Evolutionary conservation across 83 land plant genomes (phyloP), one percentile per base, ranked within the genome.

Genomic region (Larix sibirica): DNA sequence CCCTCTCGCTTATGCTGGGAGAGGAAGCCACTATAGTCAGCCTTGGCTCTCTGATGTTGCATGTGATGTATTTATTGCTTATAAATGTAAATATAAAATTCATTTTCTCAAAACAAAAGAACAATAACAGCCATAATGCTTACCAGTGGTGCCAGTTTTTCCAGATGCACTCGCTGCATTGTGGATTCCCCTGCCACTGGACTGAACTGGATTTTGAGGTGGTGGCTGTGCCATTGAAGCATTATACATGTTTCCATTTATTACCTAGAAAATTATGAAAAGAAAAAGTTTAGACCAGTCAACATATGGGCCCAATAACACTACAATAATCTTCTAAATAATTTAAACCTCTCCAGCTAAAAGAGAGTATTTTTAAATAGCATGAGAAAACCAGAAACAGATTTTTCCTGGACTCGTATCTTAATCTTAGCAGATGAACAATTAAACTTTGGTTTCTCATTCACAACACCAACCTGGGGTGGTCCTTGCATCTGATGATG

Each of bases 211-310:
- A 42, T 73, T 73, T 38, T 73, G 77, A 73, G 77, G 56, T 42
- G 77, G 3, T 8, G 77, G 21, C 2, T 73, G 54, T 73, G 54
- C 77, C 56, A 73, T 73, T 73, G 77, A 47, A 47, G 23, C 24
- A 8, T 73, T 73, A 9, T 42, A 73, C 56, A 73, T 42, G 77
- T 73, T 73, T 20, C 77, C 77, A 73, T 73, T 73, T 47, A 73
- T 3, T 6, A 38, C 77, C 77, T 73, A 47, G 21, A 12, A 42
- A 40, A 73, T 73, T 21, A n/a, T 6, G 26, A 20, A 36, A n/a
- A n/a, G 56, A 40, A 73, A 42, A 18, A n/a, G 12, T n/a, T 18
- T 40, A 20, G 20, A 73, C 9, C 59, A 54, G 16, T 54, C 59
- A 54, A 16, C 59, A 13, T 54, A 16, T 54, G 59, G 59, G 14